A percentile compares a stretch with the other conserved stretches of the same genome.
Conservation (phyloP, 495 filamentous ascomycete genomes). For the Talaromyces adpressus region DNA sequence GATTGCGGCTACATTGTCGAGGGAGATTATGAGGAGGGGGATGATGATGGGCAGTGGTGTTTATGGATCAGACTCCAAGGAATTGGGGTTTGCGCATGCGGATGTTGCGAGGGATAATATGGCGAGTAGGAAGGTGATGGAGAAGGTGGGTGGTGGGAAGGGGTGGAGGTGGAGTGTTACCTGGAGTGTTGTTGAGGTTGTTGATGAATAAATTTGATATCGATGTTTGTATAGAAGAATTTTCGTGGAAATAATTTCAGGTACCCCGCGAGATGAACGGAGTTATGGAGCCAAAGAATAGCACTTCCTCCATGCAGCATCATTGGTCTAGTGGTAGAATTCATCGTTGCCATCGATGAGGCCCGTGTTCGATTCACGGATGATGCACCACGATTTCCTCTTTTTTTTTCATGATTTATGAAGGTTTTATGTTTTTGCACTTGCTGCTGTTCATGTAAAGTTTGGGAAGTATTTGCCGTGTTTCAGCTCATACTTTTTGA, state of each 20-base stretch:
- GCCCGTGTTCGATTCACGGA: conserved; percentile 54
- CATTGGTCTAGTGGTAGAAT: conserved; percentile 56
- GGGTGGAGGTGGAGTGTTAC: conserved; percentile 7
- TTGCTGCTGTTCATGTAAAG: no score
- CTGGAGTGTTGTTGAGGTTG: conserved; percentile 5
- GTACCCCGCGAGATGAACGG: neutral
- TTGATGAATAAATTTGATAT: no score
- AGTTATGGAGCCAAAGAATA: neutral
- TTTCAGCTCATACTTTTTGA: no score
- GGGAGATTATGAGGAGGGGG: conserved; percentile 26
- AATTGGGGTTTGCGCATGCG: conserved; percentile 32
- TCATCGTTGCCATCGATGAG: conserved; percentile 54
- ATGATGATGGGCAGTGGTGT: conserved; percentile 13
- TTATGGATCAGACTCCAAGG: conserved; percentile 14
- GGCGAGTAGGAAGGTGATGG: conserved; percentile 44
- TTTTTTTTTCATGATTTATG: neutral
- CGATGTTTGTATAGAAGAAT: no score
- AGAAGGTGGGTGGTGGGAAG: conserved; percentile 38
- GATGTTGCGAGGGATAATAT: conserved; percentile 38
- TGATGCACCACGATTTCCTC: conserved; percentile 28
- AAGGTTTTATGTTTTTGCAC: no score
- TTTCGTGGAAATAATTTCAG: neutral
- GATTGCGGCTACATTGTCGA: conserved; percentile 31
- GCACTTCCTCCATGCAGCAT: conserved; percentile 22
- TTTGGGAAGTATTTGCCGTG: no score